Conservation (phyloP, 768 basidiomycete genomes). For the Dentipellis fragilis region DNA sequence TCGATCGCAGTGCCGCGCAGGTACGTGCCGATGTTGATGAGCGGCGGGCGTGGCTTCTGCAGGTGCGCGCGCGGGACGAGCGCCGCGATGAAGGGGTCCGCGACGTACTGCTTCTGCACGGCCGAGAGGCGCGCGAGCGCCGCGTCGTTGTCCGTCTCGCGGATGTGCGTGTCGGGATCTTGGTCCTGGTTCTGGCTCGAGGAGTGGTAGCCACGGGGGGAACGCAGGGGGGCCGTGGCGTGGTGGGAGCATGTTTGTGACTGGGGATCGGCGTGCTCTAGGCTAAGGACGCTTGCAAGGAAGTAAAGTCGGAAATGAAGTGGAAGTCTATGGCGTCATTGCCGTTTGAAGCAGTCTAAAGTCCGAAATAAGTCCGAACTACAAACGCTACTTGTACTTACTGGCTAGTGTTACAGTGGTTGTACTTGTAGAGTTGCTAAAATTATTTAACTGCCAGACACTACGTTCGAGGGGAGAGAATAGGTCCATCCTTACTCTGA, state of each 20-base stretch:
- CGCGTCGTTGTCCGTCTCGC: conserved; percentile 77
- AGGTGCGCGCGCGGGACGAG: conserved; percentile 63
- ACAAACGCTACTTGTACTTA: too few relatives aligned
- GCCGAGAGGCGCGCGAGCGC: conserved; percentile 83
- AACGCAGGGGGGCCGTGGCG: background rate
- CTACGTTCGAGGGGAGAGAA: too few relatives aligned
- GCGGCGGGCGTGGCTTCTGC: conserved; percentile 55
- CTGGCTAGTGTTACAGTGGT: too few relatives aligned
- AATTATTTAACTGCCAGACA: too few relatives aligned
- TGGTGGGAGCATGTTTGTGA: background rate
- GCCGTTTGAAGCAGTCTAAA: too few relatives aligned
- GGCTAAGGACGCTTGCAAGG: background rate
- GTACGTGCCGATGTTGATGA: conserved; percentile 95
- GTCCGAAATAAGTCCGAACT: too few relatives aligned
- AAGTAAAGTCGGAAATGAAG: background rate
- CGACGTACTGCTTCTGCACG: conserved; percentile 65
- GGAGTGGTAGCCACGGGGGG: background rate
- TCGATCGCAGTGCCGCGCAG: conserved; percentile 79
- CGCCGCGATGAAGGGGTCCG: conserved; percentile 60
- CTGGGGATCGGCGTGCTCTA: background rate
- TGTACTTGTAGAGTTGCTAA: too few relatives aligned
- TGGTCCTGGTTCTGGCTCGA: background rate
- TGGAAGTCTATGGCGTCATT: background rate
- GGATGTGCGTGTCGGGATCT: conserved; percentile 54
- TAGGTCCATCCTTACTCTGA: too few relatives aligned